A percentile compares a stretch with the other conserved stretches of the same genome.
phyloP scores from a whole-genome alignment of 331 rosid species.

The Malus hybrid region DNA sequence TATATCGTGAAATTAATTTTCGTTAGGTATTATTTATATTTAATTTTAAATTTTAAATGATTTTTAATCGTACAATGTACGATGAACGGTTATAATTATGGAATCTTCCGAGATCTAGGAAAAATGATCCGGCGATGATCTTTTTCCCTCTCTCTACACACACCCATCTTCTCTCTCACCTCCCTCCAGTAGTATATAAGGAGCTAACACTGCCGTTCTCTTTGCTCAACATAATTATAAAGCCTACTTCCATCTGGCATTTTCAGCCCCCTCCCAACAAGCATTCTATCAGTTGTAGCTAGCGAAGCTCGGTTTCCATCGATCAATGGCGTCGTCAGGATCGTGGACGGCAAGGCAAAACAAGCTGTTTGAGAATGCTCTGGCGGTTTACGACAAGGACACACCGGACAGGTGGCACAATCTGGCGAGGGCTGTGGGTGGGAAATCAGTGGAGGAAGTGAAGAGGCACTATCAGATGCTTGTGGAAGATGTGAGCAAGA shows the following conservation, averaged over 20 bases:
- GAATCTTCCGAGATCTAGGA: too few species aligned
- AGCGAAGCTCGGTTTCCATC: background rate
- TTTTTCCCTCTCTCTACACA: too few species aligned
- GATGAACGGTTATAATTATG: too few species aligned
- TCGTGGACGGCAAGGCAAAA: constrained; percentile 85
- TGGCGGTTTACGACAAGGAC: constrained; percentile 66
- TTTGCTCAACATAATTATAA: too few species aligned
- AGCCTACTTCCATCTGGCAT: background rate
- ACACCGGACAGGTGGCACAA: constrained; percentile 83
- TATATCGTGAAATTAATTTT: too few species aligned
- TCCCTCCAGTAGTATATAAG: too few species aligned
- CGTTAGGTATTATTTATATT: too few species aligned
- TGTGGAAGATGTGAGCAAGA: constrained; percentile 55
- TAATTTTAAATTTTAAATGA: too few species aligned
- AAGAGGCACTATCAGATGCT: constrained; percentile 61
- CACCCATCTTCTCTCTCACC: too few species aligned
- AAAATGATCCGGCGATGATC: too few species aligned
- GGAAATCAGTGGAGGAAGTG: constrained; percentile 73
- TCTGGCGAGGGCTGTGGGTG: constrained; percentile 74
- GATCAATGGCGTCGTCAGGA: constrained; percentile 44
- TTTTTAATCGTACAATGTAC: too few species aligned
- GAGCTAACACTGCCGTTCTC: too few species aligned
- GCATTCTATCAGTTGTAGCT: background rate
- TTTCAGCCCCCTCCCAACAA: background rate
- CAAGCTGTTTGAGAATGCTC: constrained; percentile 82